A percentile compares a stretch with the other conserved stretches of the same genome.
phyloP scores from a whole-genome alignment of 176 grass and related monocot genomes.

The maize (Zea mays) region DNA sequence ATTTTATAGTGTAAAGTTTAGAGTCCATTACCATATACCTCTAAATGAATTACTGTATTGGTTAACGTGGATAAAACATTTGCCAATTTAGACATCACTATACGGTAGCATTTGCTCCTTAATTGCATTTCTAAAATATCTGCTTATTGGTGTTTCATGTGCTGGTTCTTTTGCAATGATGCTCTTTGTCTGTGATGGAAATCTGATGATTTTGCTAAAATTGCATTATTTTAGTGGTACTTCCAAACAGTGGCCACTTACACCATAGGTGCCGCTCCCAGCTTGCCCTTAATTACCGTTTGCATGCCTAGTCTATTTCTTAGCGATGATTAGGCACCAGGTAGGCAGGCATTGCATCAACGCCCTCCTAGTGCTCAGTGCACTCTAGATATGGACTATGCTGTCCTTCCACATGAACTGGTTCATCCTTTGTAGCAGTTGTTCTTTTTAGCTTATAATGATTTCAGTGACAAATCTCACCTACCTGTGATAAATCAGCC shows the following conservation, averaged over 20 bases:
- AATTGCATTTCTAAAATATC: neutral
- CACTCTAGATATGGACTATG: neutral
- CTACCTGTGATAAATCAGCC: neutral
- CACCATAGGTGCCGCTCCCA: neutral
- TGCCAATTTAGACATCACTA: neutral
- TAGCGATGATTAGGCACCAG: neutral
- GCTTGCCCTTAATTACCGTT: neutral
- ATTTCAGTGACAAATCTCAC: neutral
- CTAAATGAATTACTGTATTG: neutral
- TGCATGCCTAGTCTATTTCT: neutral
- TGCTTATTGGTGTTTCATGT: neutral
- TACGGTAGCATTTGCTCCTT: neutral
- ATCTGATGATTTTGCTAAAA: neutral
- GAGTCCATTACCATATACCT: neutral
- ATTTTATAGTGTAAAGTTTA: too few species aligned
- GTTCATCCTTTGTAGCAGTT: neutral
- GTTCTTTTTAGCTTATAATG: neutral
- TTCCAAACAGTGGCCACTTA: neutral
- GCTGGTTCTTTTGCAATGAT: neutral
- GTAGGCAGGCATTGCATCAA: too few species aligned
- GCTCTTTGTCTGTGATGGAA: neutral
- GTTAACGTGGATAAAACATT: neutral
- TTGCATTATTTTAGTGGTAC: conserved; percentile 1
- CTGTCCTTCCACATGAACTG: conserved; percentile 10
- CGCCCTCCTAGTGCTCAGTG: neutral